Conservation (phyloP, 1,139 yeast genomes). For the Taphrina wiesneri region DNA sequence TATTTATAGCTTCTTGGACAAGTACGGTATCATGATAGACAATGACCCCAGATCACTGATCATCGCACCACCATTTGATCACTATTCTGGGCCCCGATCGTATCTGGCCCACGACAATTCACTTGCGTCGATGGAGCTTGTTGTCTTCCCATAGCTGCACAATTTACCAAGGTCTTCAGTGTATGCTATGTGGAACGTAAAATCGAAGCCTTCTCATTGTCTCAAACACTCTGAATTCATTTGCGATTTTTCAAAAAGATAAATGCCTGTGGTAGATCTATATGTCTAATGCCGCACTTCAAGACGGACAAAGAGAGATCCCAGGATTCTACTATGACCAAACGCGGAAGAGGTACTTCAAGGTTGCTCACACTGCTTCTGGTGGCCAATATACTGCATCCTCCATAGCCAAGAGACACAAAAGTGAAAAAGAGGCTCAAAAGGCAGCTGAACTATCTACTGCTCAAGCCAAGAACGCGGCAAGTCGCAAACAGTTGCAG, state of each 20-base stretch:
- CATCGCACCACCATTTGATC: too few species aligned
- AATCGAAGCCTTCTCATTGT: too few species aligned
- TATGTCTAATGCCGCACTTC: background rate
- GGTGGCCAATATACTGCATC: slow-evolving; percentile 19
- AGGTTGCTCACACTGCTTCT: slow-evolving; percentile 21
- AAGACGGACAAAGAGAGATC: slow-evolving; percentile 4
- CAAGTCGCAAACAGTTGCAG: background rate
- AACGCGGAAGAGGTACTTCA: slow-evolving; percentile 17
- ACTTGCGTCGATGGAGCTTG: too few species aligned
- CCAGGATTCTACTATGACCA: slow-evolving; percentile 33
- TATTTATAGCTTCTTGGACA: too few species aligned
- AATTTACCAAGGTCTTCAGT: too few species aligned
- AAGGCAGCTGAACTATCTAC: background rate
- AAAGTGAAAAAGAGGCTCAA: background rate
- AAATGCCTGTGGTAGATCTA: background rate
- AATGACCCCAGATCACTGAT: too few species aligned
- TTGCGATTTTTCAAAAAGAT: too few species aligned
- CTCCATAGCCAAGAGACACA: slow-evolving; percentile 5
- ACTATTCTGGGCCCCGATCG: too few species aligned
- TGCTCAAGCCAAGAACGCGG: background rate
- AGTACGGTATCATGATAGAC: background rate
- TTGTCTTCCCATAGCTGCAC: too few species aligned
- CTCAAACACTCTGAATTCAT: too few species aligned
- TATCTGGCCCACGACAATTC: too few species aligned
- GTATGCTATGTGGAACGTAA: too few species aligned